Evolutionary conservation across 2,329 filamentous ascomycete species (phyloP).

Genomic region (Beauveria brongniartii): DNA sequence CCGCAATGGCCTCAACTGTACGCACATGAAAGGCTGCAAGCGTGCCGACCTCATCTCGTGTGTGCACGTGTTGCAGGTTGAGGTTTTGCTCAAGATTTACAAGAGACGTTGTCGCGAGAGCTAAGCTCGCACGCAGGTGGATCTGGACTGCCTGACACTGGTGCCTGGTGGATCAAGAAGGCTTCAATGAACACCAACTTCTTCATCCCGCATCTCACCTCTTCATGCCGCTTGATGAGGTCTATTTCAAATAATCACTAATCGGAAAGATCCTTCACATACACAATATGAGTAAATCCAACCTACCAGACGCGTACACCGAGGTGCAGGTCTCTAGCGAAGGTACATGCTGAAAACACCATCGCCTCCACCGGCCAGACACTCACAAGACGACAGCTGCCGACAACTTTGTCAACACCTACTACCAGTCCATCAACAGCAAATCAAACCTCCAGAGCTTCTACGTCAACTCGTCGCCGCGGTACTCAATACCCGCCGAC

Average conservation of each 20-base stretch:
- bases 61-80: background rate
- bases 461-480: constrained; percentile 55
- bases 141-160: background rate
- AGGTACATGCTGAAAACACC: constrained; percentile 25
- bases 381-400: constrained; percentile 44
- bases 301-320: constrained; percentile 32
- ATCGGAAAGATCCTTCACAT: background rate
- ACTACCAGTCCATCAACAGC: constrained; percentile 66
- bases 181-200: background rate
- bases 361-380: background rate
- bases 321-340: constrained; percentile 39
- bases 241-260: too few species aligned
- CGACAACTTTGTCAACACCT: constrained; percentile 62
- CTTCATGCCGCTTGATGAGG: background rate
- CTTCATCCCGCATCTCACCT: background rate
- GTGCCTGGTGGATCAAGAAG: background rate
- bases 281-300: constrained; percentile 20
- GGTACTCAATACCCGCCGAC: constrained; percentile 49
- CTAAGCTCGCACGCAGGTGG: background rate
- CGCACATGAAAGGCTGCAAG: constrained; percentile 19
- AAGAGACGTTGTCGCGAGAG: background rate
- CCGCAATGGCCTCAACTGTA: constrained; percentile 17
- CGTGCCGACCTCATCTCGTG: constrained; percentile 22
- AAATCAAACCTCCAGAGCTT: constrained; percentile 55
- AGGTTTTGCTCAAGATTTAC: background rate